Base-by-base conservation (phyloP, 2,329 filamentous ascomycete genomes). In the Hypoxylon sp. region DNA sequence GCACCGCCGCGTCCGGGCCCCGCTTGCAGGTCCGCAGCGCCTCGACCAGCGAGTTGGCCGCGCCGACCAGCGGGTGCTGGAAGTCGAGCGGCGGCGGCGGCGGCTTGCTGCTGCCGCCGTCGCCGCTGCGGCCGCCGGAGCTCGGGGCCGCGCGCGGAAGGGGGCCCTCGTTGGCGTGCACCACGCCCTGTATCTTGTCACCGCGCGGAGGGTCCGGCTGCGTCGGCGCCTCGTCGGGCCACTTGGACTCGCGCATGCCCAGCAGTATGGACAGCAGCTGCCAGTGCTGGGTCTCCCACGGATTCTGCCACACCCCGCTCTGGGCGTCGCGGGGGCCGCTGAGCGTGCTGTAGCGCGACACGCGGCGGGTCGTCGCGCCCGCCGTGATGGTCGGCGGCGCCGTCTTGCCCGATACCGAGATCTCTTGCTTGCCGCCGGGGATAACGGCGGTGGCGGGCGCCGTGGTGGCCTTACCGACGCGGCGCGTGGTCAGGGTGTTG, bases 201-300 rank as follows among this genome's bases (percentile, higher is more conserved):
- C 41, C 20, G 8, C 46, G 15, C 46, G 15, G 60, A 55, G 29
- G 59, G 33, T 53, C 38, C 1, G 48, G 55, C 20, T 35, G 6
- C 4, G 20, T 13, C 9, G 47, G n/a, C 3, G 11, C 4, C 18
- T 52, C 33, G 26, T 11, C 26, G 2, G 60, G 59, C 60, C 58
- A 64, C 21, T 59, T 60, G 3, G 46, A 17, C 11, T 53, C 55
- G 6, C 48, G 52, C 40, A 63, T 52, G 27, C 60, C 27, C 13
- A 65, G 17, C 11, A 60, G 55, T 1, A 60, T 65, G 3, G 53
- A 61, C 2, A 56, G 60, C 11, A 60, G 53, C 21, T 24, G 0
- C 31, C 31, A 35, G 31, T 6, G 7, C 8, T 33, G 5, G 7
- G 3, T 3, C n/a, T 3, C 31, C n/a, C 31, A 3, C 31, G 31